Base-by-base conservation (phyloP, 2,329 filamentous ascomycete species). In the Aspergillus arachidicola region DNA sequence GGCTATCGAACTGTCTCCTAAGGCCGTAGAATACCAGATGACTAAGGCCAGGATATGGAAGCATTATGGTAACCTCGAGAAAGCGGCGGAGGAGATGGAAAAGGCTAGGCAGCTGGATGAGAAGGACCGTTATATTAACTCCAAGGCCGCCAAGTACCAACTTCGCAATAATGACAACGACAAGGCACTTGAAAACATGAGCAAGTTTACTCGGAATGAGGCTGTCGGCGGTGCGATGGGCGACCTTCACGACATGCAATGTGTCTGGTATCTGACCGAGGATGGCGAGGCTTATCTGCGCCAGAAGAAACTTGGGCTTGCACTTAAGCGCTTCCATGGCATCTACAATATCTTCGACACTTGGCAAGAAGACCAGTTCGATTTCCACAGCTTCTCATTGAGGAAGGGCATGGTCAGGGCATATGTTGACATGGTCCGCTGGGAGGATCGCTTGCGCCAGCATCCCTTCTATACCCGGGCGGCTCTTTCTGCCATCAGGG, bases 351-450 rank as follows among this genome's bases (percentile, higher is more conserved):
- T 99, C 68, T 99, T 99, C 73, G 94, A 98, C 69, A 89, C 93
- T 23, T 99, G 95, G 95, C 91, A 96, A 75, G 96, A 99, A 76
- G 95, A 99, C 72, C 95, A 99, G 74, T 97, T 98, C 72, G 95
- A 99, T 77, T 99, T 99, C 83, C 96, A 99, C 83, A 93, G 89
- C 76, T 99, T 99, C 79, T 97, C 93, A 23, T 83, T 99, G n/a
- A 86, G 95, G 23, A 99, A 98, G 79, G 96, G 96, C 16, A 94
- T 97, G 83, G 92, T 98, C 64, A 86, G 94, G 61, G 92, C 95
- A 1, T 99, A 99, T 75, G 84, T 99, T 46, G 94, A 97, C 71
- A 97, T 99, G 93, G 85, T 99, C 54, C 88, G 91, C 70, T 99
- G 95, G 96, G 94, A 98, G 76, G 94, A 99, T 75, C 88, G 89